Evolutionary conservation across 495 filamentous ascomycete species (phyloP), one percentile per base, ranked within the genome.

Genomic region (Collariella sp.): DNA sequence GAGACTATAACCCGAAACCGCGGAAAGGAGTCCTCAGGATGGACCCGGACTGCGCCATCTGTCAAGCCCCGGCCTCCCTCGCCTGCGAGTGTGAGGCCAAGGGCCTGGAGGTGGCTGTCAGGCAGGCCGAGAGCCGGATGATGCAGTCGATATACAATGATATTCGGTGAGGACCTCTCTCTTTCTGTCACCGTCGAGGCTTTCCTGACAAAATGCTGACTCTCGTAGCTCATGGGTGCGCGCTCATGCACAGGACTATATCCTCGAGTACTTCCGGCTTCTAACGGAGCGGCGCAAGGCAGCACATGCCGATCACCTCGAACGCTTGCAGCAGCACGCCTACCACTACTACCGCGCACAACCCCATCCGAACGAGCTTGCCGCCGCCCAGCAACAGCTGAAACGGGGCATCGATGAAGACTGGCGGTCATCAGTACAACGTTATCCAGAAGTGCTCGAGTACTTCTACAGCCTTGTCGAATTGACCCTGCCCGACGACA

Each of bases 21-120:
- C 67, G 71, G 57, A 76, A 76, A 70, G 67, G 73, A 56, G 60
- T 75, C 65, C 70, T 78, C 67, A 77, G 67, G 66, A 80, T 83
- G 79, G 81, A 83, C 55, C 83, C 83, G 36, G 83, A 85, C 70
- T 87, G 83, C 70, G 83, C 83, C 41, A 84, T 87, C 51, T 87
- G 83, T 67, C 77, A 79, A 67, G 76, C 76, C 60, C 81, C 83
- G 46, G 79, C 82, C 40, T 70, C 76, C 34, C 69, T 76, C 58
- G 74, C 77, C 58, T 86, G 83, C 70, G 83, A 83, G 54, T 86
- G 83, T 70, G 83, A 87, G 72, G 77, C 79, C 39, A 83, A 84
- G 56, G 80, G 81, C 26, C 76, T 87, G 40, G 77, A 83, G 66
- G 72, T 80, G 47, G 83, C 83, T 33, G 74, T 87, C 46, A 71